phyloP scores from a whole-genome alignment of 2,329 filamentous ascomycete species.

The Escovopsis sp. region DNA sequence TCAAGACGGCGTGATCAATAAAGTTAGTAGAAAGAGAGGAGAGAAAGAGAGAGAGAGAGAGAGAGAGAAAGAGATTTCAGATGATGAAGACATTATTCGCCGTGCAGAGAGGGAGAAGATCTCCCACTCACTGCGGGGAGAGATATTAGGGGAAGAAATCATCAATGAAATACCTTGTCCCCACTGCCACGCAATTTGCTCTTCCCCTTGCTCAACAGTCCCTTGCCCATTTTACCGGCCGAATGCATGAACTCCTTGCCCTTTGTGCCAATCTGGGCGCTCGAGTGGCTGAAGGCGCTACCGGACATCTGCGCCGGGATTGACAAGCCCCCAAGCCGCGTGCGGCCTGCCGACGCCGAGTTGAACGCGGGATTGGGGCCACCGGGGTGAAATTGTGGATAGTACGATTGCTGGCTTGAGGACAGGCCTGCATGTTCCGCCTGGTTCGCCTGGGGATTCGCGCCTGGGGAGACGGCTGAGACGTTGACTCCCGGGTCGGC shows the following conservation, averaged over 20 bases:
- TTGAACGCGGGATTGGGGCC: too few species aligned
- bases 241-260: constrained; percentile 81
- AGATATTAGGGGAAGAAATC: constrained; percentile 16
- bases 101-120: constrained; percentile 10
- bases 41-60: constrained; percentile 6
- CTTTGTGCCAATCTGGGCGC: constrained; percentile 59
- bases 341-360: constrained; percentile 18
- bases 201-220: constrained; percentile 79
- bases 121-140: constrained; percentile 9
- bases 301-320: constrained; percentile 26
- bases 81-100: constrained; percentile 12
- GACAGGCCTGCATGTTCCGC: constrained; percentile 11
- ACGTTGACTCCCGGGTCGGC: constrained; percentile 31
- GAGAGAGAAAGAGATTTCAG: constrained; percentile 7
- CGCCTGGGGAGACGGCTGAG: constrained; percentile 15
- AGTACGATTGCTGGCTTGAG: constrained; percentile 32
- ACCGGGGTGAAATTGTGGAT: constrained; percentile 8
- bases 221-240: constrained; percentile 81
- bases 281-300: constrained; percentile 36
- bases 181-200: constrained; percentile 61
- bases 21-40: constrained; percentile 10
- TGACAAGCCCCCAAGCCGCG: constrained; percentile 18
- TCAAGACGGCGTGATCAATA: constrained; percentile 5
- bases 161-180: constrained; percentile 79
- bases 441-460: constrained; percentile 6